Percentiles rank a stretch among this genome's conserved stretches.
phyloP scores from a whole-genome alignment of 2,329 filamentous ascomycete species.

The Aspergillus novoparasiticus region DNA sequence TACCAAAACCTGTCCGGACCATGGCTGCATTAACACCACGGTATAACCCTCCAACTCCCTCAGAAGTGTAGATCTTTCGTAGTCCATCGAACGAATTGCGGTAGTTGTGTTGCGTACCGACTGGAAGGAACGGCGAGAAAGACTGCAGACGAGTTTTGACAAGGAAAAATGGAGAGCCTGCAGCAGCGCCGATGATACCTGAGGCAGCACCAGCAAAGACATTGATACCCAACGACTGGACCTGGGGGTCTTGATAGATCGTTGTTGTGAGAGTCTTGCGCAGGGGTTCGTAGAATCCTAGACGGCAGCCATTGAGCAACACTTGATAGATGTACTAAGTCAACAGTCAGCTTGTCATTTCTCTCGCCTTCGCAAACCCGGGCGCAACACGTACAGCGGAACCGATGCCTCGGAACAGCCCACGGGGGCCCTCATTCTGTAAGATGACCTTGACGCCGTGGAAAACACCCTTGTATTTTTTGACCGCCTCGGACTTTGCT shows the following conservation, averaged over 20 bases:
- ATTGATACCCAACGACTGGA: conserved; percentile 87
- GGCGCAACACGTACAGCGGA: conserved; percentile 62
- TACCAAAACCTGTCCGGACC: conserved; percentile 94
- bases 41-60: conserved; percentile 82
- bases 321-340: conserved; percentile 88
- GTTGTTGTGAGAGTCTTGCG: conserved; percentile 70
- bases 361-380: too few species aligned
- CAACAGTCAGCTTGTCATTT: conserved; percentile 10
- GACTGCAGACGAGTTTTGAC: conserved; percentile 96
- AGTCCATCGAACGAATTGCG: conserved; percentile 82
- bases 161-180: conserved; percentile 94
- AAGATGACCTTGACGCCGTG: conserved; percentile 90
- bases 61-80: conserved; percentile 72
- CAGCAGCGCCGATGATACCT: conserved; percentile 87
- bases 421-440: conserved; percentile 82
- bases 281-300: conserved; percentile 97
- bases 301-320: conserved; percentile 90
- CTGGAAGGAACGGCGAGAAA: conserved; percentile 86
- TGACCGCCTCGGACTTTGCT: conserved; percentile 78
- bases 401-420: conserved; percentile 85
- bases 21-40: conserved; percentile 89
- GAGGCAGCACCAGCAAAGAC: conserved; percentile 89
- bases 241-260: conserved; percentile 70
- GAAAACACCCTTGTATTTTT: conserved; percentile 86
- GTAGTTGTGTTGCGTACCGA: conserved; percentile 96